Conservation (phyloP, 2,329 filamentous ascomycete species). For the Arthrobotrys musiformis region DNA sequence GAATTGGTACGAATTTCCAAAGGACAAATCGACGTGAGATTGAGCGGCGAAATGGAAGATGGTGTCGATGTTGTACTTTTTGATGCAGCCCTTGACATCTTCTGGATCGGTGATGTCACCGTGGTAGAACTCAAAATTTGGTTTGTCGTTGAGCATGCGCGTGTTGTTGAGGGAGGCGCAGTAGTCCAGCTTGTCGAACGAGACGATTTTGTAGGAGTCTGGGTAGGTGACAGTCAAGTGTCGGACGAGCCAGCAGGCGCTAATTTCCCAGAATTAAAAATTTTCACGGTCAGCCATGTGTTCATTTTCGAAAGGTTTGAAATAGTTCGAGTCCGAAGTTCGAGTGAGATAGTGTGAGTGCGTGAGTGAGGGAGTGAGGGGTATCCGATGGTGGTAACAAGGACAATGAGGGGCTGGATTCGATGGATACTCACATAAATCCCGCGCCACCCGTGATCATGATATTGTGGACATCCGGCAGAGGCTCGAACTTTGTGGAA, state of each 20-base stretch:
- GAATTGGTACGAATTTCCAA: conserved; percentile 83
- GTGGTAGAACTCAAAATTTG: conserved; percentile 82
- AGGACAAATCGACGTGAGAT: conserved; percentile 83
- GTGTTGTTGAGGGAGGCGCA: conserved; percentile 85
- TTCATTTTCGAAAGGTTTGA: too few relatives aligned
- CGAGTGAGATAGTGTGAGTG: not conserved
- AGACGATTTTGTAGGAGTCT: conserved; percentile 79
- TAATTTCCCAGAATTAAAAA: conserved; percentile 62
- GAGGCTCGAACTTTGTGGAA: conserved; percentile 75
- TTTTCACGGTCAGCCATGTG: conserved; percentile 53
- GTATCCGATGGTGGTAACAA: conserved; percentile 3
- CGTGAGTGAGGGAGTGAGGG: not conserved
- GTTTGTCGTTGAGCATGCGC: conserved; percentile 72
- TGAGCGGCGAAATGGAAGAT: conserved; percentile 88
- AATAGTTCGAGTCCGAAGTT: too few relatives aligned
- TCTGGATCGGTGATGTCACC: conserved; percentile 79
- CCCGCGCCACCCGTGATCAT: conserved; percentile 85
- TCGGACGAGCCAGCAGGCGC: conserved; percentile 83
- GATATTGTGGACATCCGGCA: conserved; percentile 78
- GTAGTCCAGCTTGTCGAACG: conserved; percentile 86
- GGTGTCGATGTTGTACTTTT: conserved; percentile 78
- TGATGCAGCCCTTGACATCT: conserved; percentile 76
- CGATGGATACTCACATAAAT: conserved; percentile 75
- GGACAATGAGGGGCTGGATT: not conserved
- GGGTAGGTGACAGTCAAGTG: conserved; percentile 80